Evolutionary conservation across 23 red algal genomes (phyloP), one percentile per base, ranked within the genome.

Genomic region (Gracilaria domingensis): DNA sequence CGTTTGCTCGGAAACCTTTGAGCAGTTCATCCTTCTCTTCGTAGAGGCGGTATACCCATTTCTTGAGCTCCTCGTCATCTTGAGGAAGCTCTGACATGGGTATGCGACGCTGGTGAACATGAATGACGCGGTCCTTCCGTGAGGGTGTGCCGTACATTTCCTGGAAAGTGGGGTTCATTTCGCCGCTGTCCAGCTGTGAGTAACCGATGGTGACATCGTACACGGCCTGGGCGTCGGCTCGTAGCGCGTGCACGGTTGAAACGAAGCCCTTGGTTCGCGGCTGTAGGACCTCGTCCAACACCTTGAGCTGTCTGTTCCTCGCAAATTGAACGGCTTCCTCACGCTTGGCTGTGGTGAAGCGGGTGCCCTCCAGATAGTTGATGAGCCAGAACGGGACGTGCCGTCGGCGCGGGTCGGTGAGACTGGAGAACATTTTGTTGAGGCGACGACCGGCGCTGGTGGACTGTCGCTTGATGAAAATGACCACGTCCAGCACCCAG

Each of bases 121-220:
- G 82, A 58, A 96, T 81, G n/a, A 95, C 66, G 23, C 81, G 81
- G 35, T 86, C 82, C 54, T 42, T 57, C 37, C 45, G 60, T 40
- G 77, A 58, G 29, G 90, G 79, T 28, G 79, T 85, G 57, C 76
- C 64, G 33, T 79, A 83, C 81, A 90, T 78, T 87, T 50, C 29
- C 42, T 44, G 38, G 72, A 96, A 93, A 12, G 82, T 64, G 20
- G 93, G 91, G 40, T 54, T 58, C 69, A 86, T 59, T 61, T 78
- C 48, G 38, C 35, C 71, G 20, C 44, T 59, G 21, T 92, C 75
- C 5, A 49, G 48, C 60, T 77, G 64, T 26, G 55, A 30, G 56
- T 98, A 98, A 12, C 95, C 95, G 33, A 98, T 94, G 18, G 95
- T 98, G 8, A 98, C 54, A 30, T 98, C 95, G 79, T 98, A 98